A percentile compares a stretch with the other conserved stretches of the same genome.
These are phyloP conservation scores for Prunus persica DNA, from an alignment of 306 rosid species.

Conservation along the genomic window Prunus_persica_NCBIv2 NC_034015.1:20531501-20532000, in stretches of 20 bases:
- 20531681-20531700: constrained; percentile 70
- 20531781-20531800: constrained; percentile 57
- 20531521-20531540: constrained; percentile 71
- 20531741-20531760: constrained; percentile 50
- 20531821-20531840: background rate
- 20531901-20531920: constrained; percentile 6
- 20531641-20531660: constrained; percentile 12
- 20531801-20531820: constrained; percentile 27
- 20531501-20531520: constrained; percentile 73
- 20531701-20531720: constrained; percentile 95
- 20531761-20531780: constrained; percentile 91
- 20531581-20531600: constrained; percentile 69
- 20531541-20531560: constrained; percentile 73
- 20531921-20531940: constrained; percentile 84
- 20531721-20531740: constrained; percentile 79
- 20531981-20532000: constrained; percentile 77
- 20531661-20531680: constrained; percentile 74
- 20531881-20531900: background rate
- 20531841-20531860: background rate
- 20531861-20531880: background rate
- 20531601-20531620: background rate
- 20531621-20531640: background rate
- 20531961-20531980: constrained; percentile 68
- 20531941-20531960: constrained; percentile 63
- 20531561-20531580: constrained; percentile 77